Evolutionary conservation across 345 rosid species (phyloP).

Genomic region (Melaleuca quinquenervia): DNA sequence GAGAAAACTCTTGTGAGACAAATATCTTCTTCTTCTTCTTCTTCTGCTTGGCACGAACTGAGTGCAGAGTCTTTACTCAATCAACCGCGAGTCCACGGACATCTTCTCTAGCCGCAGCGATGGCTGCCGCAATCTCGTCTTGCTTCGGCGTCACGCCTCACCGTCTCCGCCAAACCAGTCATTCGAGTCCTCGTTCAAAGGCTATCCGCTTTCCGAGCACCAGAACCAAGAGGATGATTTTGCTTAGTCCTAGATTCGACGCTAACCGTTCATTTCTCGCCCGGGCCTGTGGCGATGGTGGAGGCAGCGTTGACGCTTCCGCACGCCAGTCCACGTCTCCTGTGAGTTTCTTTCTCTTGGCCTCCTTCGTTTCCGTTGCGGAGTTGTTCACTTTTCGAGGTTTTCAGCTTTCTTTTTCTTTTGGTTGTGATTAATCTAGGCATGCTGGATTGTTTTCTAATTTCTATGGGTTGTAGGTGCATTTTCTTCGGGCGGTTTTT

Average conservation of each 20-base stretch:
- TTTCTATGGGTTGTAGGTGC: not conserved
- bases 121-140: constrained; percentile 3
- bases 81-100: not conserved
- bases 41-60: not conserved
- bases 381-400: not conserved
- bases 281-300: constrained; percentile 23
- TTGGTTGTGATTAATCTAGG: not conserved
- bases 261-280: constrained; percentile 7
- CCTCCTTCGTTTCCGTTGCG: not conserved
- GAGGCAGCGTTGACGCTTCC: constrained; percentile 13
- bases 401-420: not conserved
- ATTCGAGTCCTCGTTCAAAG: not conserved
- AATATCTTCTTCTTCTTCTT: not conserved
- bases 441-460: not conserved
- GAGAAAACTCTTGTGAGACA: not conserved
- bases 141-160: constrained; percentile 16
- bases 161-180: constrained; percentile 13
- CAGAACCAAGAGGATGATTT: constrained; percentile 2
- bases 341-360: constrained; percentile 27
- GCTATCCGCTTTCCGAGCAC: constrained; percentile 12
- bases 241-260: constrained; percentile 11
- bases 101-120: not conserved
- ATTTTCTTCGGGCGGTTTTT: not conserved
- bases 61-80: not conserved
- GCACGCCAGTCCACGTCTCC: constrained; percentile 21